Evolutionary conservation across 495 filamentous ascomycete genomes (phyloP).

Genomic region (Niebla homalea): DNA sequence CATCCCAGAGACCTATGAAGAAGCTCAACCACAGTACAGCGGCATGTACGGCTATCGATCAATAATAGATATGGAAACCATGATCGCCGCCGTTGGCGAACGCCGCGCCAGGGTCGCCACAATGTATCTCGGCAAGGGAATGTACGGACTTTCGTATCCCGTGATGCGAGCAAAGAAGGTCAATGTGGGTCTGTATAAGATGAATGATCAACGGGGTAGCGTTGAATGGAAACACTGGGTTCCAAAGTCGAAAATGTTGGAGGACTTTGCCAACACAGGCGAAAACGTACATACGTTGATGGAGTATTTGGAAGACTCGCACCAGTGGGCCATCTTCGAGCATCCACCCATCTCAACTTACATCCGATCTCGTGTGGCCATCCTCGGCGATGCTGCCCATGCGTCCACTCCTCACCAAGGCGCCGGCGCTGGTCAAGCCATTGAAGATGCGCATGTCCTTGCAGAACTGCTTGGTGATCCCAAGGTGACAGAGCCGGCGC

Average conservation of each 20-base stretch:
- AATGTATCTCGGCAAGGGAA: conserved; percentile 44
- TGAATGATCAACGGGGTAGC: conserved; percentile 30
- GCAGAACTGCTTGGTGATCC: conserved; percentile 40
- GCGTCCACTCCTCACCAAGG: conserved; percentile 59
- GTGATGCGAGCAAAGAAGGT: conserved; percentile 50
- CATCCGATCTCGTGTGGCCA: conserved; percentile 37
- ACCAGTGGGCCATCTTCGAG: conserved; percentile 53
- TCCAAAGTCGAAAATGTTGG: conserved; percentile 40
- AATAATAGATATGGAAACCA: conserved; percentile 46
- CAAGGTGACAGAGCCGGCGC: conserved; percentile 11
- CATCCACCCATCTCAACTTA: conserved; percentile 43
- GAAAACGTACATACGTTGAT: conserved; percentile 32
- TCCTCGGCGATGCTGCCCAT: conserved; percentile 60
- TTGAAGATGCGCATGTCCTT: conserved; percentile 54
- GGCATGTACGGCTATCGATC: conserved; percentile 45
- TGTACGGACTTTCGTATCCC: conserved; percentile 51
- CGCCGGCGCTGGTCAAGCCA: conserved; percentile 52
- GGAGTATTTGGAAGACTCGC: conserved; percentile 34
- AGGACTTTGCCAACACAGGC: conserved; percentile 43
- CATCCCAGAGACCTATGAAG: conserved; percentile 24
- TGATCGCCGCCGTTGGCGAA: conserved; percentile 38
- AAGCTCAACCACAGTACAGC: conserved; percentile 28
- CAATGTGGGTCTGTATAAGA: conserved; percentile 40
- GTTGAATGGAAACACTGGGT: conserved; percentile 44
- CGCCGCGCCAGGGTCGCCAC: conserved; percentile 36